Percentiles rank a stretch among this genome's conserved stretches.
phyloP scores from a whole-genome alignment of 257 asterid genomes.

The Ilex aquifolium region DNA sequence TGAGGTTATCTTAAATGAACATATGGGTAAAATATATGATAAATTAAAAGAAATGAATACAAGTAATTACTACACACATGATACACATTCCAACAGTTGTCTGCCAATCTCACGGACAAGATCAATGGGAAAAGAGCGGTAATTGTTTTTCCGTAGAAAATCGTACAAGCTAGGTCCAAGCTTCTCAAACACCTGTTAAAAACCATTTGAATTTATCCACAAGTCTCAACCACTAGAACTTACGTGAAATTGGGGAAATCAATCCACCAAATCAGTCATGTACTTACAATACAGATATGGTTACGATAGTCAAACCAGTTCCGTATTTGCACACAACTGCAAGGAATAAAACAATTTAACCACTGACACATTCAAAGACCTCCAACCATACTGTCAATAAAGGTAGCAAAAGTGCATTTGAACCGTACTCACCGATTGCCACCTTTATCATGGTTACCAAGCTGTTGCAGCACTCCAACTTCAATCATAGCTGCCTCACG shows the following conservation, averaged over 20 bases:
- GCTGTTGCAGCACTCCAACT: slow-evolving; percentile 81
- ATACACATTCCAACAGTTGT: slow-evolving; percentile 98
- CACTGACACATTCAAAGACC: slow-evolving; percentile 28
- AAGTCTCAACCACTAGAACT: slow-evolving; percentile 53
- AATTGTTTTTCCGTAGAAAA: slow-evolving; percentile 98
- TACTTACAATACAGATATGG: slow-evolving; percentile 99
- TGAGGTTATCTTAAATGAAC: background rate
- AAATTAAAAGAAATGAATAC: slow-evolving; percentile 14
- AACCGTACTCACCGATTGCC: slow-evolving; percentile 68
- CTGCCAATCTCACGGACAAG: slow-evolving; percentile 99
- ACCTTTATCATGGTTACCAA: slow-evolving; percentile 76
- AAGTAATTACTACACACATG: slow-evolving; percentile 93
- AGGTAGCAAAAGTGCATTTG: background rate
- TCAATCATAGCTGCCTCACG: slow-evolving; percentile 93
- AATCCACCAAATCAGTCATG: slow-evolving; percentile 68
- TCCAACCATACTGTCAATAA: background rate
- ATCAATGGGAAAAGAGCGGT: slow-evolving; percentile 97
- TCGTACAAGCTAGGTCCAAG: slow-evolving; percentile 99
- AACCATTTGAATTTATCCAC: slow-evolving; percentile 69
- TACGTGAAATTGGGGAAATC: slow-evolving; percentile 58
- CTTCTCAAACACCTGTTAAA: slow-evolving; percentile 98
- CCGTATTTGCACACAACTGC: slow-evolving; percentile 99
- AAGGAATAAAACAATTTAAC: slow-evolving; percentile 89
- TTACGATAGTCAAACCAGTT: slow-evolving; percentile 99
- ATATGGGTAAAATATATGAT: background rate